phyloP scores from a whole-genome alignment of 805 yeast genomes.

The Yarrowia bubula region DNA sequence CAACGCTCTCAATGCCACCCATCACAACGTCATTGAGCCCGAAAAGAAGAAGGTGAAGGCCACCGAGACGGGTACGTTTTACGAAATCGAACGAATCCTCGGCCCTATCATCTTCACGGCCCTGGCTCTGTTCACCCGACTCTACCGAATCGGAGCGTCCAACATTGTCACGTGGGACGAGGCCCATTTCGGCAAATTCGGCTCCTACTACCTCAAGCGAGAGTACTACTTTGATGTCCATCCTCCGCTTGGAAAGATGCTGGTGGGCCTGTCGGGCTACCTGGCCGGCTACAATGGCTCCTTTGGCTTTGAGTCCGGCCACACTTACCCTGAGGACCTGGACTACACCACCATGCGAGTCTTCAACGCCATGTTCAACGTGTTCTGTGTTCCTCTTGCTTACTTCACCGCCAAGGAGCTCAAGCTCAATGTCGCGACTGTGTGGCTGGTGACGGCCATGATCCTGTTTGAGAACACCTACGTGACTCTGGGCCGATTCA shows the following conservation, averaged over 20 bases:
- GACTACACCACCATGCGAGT: slow-evolving; percentile 81
- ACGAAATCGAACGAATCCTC: slow-evolving; percentile 22
- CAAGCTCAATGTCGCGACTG: slow-evolving; percentile 67
- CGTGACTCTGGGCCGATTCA: slow-evolving; percentile 82
- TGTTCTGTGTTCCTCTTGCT: slow-evolving; percentile 81
- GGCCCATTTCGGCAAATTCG: slow-evolving; percentile 97
- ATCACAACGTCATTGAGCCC: slow-evolving; percentile 18
- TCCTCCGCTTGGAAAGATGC: slow-evolving; percentile 94
- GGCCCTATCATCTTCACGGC: slow-evolving; percentile 34
- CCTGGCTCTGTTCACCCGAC: slow-evolving; percentile 58
- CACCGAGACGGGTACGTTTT: slow-evolving; percentile 4
- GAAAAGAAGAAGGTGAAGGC: background rate
- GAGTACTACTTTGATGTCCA: slow-evolving; percentile 95
- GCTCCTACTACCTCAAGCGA: slow-evolving; percentile 82
- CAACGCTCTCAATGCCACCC: background rate
- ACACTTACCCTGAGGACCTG: slow-evolving; percentile 67
- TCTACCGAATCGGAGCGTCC: slow-evolving; percentile 69
- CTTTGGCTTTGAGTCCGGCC: slow-evolving; percentile 85
- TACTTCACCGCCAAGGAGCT: slow-evolving; percentile 76
- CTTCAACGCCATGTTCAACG: slow-evolving; percentile 81
- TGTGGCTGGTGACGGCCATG: slow-evolving; percentile 79
- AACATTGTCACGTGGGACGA: slow-evolving; percentile 90
- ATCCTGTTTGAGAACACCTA: slow-evolving; percentile 72
- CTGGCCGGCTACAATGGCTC: slow-evolving; percentile 84
- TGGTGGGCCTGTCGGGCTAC: slow-evolving; percentile 84